These are phyloP conservation scores for Caryopteris hybrid DNA, from an alignment of 305 asterid species.

Conservation along the genomic window DNA sequence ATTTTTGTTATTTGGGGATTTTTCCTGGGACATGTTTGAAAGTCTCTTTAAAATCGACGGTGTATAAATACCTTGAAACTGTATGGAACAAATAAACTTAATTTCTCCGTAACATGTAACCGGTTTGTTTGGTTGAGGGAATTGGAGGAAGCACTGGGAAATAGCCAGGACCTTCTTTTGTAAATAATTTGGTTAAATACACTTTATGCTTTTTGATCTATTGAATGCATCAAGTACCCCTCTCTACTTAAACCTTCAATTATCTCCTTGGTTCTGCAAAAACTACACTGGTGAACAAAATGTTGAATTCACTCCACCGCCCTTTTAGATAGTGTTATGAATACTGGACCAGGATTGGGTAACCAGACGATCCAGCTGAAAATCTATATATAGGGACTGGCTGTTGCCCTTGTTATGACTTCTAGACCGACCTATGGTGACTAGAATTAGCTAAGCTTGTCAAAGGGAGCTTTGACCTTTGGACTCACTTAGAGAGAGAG, in stretches of 20 bases:
- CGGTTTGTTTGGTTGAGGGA: too few relatives aligned
- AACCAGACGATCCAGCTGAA: too few relatives aligned
- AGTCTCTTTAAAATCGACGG: not conserved
- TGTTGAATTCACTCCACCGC: too few relatives aligned
- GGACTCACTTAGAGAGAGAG: too few relatives aligned
- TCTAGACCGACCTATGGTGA: too few relatives aligned
- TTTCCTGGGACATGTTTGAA: not conserved
- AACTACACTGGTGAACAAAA: too few relatives aligned
- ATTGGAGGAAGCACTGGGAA: not conserved
- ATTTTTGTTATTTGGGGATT: not conserved
- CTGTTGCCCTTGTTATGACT: too few relatives aligned
- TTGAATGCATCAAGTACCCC: not conserved
- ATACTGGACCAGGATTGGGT: too few relatives aligned
- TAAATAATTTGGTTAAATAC: not conserved
- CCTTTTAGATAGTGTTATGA: too few relatives aligned
- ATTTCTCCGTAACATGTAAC: not conserved
- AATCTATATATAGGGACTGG: too few relatives aligned
- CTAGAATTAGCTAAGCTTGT: too few relatives aligned
- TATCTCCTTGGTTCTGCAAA: not conserved
- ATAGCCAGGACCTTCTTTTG: not conserved
- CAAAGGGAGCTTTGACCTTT: too few relatives aligned
- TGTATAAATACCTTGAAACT: not conserved
- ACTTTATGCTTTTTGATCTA: not conserved
- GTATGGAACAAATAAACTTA: not conserved
- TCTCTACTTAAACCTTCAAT: not conserved